Percentiles rank a stretch among this genome's conserved stretches.
These are phyloP conservation scores for Zalaria sp. DNA, from an alignment of 2,329 filamentous ascomycete species.

Conservation along the genomic window DNA sequence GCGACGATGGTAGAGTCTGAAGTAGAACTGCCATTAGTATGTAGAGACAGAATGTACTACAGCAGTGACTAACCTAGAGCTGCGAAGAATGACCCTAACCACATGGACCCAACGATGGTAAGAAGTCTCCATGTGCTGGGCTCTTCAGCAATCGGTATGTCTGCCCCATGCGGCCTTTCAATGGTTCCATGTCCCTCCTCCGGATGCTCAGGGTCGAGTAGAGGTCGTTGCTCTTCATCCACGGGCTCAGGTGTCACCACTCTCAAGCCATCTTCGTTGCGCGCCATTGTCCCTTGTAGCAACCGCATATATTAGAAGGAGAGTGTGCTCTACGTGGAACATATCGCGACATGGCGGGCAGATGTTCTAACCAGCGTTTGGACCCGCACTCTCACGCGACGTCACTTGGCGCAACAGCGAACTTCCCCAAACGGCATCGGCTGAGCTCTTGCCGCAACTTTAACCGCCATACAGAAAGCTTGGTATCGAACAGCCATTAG, in stretches of 20 bases:
- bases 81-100: constrained; percentile 41
- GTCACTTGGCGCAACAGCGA: too few relatives aligned
- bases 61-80: constrained; percentile 29
- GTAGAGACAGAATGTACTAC: too few relatives aligned
- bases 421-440: too few relatives aligned
- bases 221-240: constrained; percentile 6
- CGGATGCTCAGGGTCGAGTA: constrained; percentile 5
- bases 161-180: constrained; percentile 8
- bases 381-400: too few relatives aligned
- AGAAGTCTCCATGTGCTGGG: constrained; percentile 32
- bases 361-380: too few relatives aligned
- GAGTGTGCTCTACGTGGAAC: too few relatives aligned
- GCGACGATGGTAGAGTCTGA: constrained; percentile 70
- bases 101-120: constrained; percentile 34
- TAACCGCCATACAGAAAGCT: too few relatives aligned
- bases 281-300: neutral
- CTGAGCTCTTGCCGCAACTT: too few relatives aligned
- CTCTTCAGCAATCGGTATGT: constrained; percentile 24
- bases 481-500: too few relatives aligned
- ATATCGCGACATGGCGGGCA: too few relatives aligned
- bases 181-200: constrained; percentile 8
- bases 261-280: constrained; percentile 1
- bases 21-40: neutral
- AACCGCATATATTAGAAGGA: too few relatives aligned
- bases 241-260: constrained; percentile 5